phyloP scores from a whole-genome alignment of 2,329 filamentous ascomycete species.

The Trichoderma brevicompactum region DNA sequence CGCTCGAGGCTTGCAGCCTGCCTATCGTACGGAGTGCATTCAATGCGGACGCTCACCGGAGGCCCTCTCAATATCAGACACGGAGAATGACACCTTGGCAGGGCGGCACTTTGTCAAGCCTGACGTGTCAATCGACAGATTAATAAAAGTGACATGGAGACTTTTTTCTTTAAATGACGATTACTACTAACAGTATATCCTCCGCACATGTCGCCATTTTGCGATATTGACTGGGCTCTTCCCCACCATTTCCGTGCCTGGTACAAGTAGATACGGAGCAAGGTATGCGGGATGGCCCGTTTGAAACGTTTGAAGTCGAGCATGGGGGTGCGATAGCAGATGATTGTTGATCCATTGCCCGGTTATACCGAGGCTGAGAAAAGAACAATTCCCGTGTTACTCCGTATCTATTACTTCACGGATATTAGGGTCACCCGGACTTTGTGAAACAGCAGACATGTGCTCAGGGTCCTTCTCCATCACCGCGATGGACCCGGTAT shows the following conservation, averaged over 20 bases:
- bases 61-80: constrained; percentile 15
- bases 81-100: neutral
- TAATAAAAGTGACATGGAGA: too few species aligned
- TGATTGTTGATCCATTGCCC: constrained; percentile 3
- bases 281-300: constrained; percentile 18
- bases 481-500: constrained; percentile 5
- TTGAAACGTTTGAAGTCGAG: constrained; percentile 23
- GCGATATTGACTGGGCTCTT: neutral
- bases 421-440: neutral
- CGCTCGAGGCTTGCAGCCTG: neutral
- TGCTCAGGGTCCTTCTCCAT: constrained; percentile 3
- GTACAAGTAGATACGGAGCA: constrained; percentile 4
- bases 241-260: neutral
- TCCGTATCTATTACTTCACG: neutral
- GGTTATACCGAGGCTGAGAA: constrained; percentile 13
- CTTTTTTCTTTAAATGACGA: neutral
- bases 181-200: constrained; percentile 7
- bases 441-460: constrained; percentile 21
- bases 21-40: constrained; percentile 8
- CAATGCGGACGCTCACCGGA: constrained; percentile 13
- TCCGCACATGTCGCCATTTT: constrained; percentile 14
- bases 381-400: neutral
- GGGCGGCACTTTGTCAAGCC: neutral
- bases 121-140: neutral
- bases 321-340: constrained; percentile 18